phyloP scores from a whole-genome alignment of 192 early-diverging fungal species.

The Umbelopsis vinacea region DNA sequence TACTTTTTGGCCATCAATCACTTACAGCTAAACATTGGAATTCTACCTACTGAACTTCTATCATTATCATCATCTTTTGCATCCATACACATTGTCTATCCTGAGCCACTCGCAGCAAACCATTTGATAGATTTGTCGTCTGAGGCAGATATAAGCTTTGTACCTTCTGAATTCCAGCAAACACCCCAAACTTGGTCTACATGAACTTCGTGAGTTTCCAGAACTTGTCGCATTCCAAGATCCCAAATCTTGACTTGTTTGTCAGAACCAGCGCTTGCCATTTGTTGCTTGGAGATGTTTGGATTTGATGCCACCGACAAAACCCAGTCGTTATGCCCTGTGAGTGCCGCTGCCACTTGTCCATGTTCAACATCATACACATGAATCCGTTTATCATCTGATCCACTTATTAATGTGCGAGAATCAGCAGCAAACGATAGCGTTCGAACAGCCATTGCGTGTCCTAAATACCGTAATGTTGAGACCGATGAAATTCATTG shows the following conservation, averaged over 20 bases:
- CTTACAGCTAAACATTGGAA: too few species aligned
- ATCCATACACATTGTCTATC: neutral
- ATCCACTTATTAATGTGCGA: constrained; percentile 67
- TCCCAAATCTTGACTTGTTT: constrained; percentile 88
- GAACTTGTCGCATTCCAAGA: constrained; percentile 65
- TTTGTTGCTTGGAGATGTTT: constrained; percentile 63
- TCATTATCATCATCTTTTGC: neutral
- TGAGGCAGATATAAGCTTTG: constrained; percentile 70
- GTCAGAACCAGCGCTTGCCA: constrained; percentile 74
- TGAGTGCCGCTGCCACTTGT: constrained; percentile 73
- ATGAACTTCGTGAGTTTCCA: constrained; percentile 80
- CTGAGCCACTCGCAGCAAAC: constrained; percentile 45
- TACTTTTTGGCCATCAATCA: too few species aligned
- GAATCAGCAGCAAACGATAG: constrained; percentile 77
- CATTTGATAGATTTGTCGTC: constrained; percentile 68
- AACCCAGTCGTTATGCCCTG: constrained; percentile 82
- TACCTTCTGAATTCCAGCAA: constrained; percentile 78
- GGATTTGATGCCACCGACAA: constrained; percentile 66
- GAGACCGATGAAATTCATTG: neutral
- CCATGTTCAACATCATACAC: constrained; percentile 78
- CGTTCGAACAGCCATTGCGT: constrained; percentile 77
- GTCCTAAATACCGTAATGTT: constrained; percentile 50
- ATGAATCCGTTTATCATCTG: constrained; percentile 84
- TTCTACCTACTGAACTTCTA: neutral
- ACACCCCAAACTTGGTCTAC: constrained; percentile 87